Base-by-base conservation (phyloP, 2,329 filamentous ascomycete genomes). In the Neurospora sp. region DNA sequence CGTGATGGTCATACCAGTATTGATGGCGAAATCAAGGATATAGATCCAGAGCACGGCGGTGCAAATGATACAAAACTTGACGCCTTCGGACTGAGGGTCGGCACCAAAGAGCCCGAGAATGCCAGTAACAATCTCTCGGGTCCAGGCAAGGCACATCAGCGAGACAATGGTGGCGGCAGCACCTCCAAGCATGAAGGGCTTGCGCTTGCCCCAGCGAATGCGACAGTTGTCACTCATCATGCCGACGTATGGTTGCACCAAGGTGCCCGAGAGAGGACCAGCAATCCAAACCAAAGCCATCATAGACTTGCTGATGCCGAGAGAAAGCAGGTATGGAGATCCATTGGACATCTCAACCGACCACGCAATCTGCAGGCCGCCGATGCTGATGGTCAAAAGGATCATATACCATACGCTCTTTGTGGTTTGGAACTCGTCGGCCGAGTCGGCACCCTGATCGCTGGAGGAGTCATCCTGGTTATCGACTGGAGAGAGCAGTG, bases 341-440 rank as follows among this genome's bases (percentile, higher is more conserved):
- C 94, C 94, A 82, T 97, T 95, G 69, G 93, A 97, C 57, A 97
- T 85, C 80, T 98, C 95, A 57, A 97, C 93, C 1, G 94, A 94
- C 95, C 95, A 98, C 37, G 95, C 93, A 74, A 98, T 91, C 81
- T 98, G 95, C 72, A 98, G 83, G 33, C 92, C 95, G 71, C 92
- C 92, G 74, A 97, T 92, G 77, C 92, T 89, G 72, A 97, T 84
- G 6, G 95, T 97, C 79, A 98, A 82, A 72, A 97, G 83, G 74
- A 96, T 87, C 75, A 98, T 84, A 80, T 97, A 97, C 89, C 90
- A 93, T 66, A 89, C 83, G 79, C 91, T 94, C 84, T 94, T 97
- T 33, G 91, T 90, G 71, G 87, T 84, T 76, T 93, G 86, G 69
- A 80, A 83, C 17, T 81, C 80, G 72, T 85, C 82, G 23, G 80